Base-by-base conservation (phyloP, 2,329 filamentous ascomycete species). In the Leptographium galeiforme region DNA sequence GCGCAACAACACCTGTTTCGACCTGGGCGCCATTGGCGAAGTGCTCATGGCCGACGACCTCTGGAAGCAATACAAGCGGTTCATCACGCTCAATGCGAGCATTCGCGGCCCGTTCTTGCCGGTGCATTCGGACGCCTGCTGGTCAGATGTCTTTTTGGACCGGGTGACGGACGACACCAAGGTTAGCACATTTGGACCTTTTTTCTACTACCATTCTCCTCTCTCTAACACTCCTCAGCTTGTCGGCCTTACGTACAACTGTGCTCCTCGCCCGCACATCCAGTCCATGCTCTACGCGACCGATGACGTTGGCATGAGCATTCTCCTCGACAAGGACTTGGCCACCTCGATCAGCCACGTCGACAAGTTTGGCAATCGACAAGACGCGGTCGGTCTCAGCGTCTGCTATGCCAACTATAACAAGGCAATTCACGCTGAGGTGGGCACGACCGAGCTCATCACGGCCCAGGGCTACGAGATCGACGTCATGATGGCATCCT, bases 211-310 rank as follows among this genome's bases (percentile, higher is more conserved):
- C 16, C 38, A 2, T 40, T 16, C 38, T 16, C 16, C 16, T 16
- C 38, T 16, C 16, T 6, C 38, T 40, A 14, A 12, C 38, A 40
- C 25, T 12, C 4, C 38, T 40, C 25, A 25, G 25, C 25, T 25
- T 25, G 25, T 25, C 25, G 25, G 25, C 5, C 25, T 25, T 25
- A 25, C 25, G 25, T 25, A 25, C 25, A 25, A 25, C 25, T 25
- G 25, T 25, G 25, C 25, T 25, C 25, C 25, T 5, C 53, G 56
- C 10, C 63, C 63, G 45, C 67, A 69, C 56, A 57, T 69, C 4
- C 66, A 70, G 56, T 65, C 66, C 41, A 68, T 67, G 63, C 62
- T 70, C 50, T 65, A 62, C 58, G 66, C 68, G 6, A 70, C 68
- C 8, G 68, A 70, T 60, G 49, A 57, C 12, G 55, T 63, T 13